These are phyloP conservation scores for Arabis hirsuta DNA, from an alignment of 345 rosid species.

Conservation along the genomic window DNA sequence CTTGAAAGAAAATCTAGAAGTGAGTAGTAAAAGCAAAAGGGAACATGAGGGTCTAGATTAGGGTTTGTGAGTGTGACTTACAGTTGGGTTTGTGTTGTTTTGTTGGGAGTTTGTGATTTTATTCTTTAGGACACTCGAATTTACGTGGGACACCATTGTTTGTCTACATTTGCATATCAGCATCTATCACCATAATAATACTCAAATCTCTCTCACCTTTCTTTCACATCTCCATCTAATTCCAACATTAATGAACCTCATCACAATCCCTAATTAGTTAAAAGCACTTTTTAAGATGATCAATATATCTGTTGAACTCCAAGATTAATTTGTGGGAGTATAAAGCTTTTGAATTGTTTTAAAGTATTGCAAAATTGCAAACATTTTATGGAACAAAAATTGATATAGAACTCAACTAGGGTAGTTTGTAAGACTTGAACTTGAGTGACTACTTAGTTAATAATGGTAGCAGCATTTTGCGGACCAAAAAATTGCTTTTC, in stretches of 20 bases:
- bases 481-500: not conserved
- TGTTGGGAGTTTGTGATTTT: conserved; percentile 38
- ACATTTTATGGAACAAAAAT: no score
- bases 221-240: conserved; percentile 36
- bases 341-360: not conserved
- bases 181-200: conserved; percentile 30
- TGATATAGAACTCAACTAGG: no score
- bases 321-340: not conserved
- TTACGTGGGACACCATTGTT: conserved; percentile 39
- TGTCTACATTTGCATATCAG: conserved; percentile 39
- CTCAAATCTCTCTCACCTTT: conserved; percentile 36
- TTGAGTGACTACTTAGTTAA: not conserved
- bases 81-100: conserved; percentile 44
- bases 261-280: conserved; percentile 26
- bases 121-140: conserved; percentile 39
- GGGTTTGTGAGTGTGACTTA: conserved; percentile 43
- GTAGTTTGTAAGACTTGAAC: not conserved
- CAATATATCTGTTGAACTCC: conserved; percentile 4
- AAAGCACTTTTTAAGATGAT: not conserved
- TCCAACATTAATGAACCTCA: conserved; percentile 22
- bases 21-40: conserved; percentile 35
- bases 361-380: no score
- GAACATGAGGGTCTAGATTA: conserved; percentile 43
- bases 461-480: not conserved
- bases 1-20: not conserved